A percentile compares a stretch with the other conserved stretches of the same genome.
phyloP scores from a whole-genome alignment of 768 basidiomycete species.

The Trametes villosa region DNA sequence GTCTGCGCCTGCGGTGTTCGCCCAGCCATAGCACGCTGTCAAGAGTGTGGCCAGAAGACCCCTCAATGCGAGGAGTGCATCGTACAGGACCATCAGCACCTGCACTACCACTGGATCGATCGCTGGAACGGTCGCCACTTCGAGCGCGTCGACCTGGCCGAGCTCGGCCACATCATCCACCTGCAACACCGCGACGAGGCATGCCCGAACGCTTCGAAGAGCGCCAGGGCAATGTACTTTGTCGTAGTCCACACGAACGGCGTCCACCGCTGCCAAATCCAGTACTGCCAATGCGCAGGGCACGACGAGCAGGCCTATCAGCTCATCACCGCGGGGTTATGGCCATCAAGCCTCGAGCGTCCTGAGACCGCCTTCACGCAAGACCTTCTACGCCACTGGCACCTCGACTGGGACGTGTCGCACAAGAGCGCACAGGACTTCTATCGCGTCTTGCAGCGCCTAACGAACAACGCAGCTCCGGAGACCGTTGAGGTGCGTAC shows the following conservation, averaged over 20 bases:
- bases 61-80: neutral
- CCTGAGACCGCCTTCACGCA: neutral
- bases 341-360: neutral
- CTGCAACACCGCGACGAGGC: neutral
- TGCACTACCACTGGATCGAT: conserved; percentile 4
- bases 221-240: neutral
- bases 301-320: neutral
- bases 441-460: neutral
- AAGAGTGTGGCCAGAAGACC: neutral
- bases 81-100: neutral
- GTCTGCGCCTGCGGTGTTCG: no score
- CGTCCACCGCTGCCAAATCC: neutral
- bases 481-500: neutral
- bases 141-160: neutral
- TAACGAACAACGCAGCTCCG: no score
- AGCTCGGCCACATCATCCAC: neutral
- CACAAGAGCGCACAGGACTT: neutral
- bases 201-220: neutral
- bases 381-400: neutral
- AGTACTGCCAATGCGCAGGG: neutral
- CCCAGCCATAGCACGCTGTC: neutral
- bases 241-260: neutral
- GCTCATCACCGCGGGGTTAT: neutral
- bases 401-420: neutral
- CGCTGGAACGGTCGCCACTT: neutral